Base-by-base conservation (phyloP, 768 basidiomycete species). In the Ramaria rubella region DNA sequence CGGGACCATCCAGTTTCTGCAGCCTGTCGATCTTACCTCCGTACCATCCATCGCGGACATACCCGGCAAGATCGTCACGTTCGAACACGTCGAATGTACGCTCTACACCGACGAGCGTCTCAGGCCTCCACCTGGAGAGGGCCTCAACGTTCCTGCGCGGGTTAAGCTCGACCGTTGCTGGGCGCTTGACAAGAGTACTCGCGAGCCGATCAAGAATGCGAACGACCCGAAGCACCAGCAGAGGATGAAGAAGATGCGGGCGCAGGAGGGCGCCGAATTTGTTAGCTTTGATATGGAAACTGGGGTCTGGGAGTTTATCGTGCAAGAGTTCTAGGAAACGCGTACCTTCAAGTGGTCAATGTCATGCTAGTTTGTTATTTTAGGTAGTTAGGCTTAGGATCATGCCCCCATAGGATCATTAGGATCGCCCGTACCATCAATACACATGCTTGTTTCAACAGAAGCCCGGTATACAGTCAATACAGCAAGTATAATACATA, bases 301-400 rank as follows among this genome's bases (percentile, higher is more conserved):
- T 63, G 96, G 96, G 51, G 85, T 81, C 70, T 97, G 95, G 95
- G 87, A 83, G 49, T 98, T 99, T 73, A 83, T 78, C 29, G 96
- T 98, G 60, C 85, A 93, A 67, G 92, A 95, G 73, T 99, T 97
- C 76, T 91, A 71, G 79, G 45, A n/a, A n/a, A n/a, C n/a, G n/a
- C n/a, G n/a, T n/a, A n/a, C n/a, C n/a, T n/a, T n/a, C n/a, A n/a
- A n/a, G n/a, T n/a, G n/a, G n/a, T n/a, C n/a, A n/a, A n/a, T n/a
- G n/a, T n/a, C n/a, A n/a, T n/a, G n/a, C n/a, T n/a, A n/a, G n/a
- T n/a, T n/a, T n/a, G n/a, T n/a, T n/a, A n/a, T n/a, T n/a, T n/a
- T n/a, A n/a, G n/a, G n/a, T n/a, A n/a, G n/a, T n/a, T n/a, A n/a
- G n/a, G n/a, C n/a, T n/a, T n/a, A n/a, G n/a, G n/a, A n/a, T n/a